phyloP scores from a whole-genome alignment of 192 early-diverging fungal species.

The Cetraspora pellucida region DNA sequence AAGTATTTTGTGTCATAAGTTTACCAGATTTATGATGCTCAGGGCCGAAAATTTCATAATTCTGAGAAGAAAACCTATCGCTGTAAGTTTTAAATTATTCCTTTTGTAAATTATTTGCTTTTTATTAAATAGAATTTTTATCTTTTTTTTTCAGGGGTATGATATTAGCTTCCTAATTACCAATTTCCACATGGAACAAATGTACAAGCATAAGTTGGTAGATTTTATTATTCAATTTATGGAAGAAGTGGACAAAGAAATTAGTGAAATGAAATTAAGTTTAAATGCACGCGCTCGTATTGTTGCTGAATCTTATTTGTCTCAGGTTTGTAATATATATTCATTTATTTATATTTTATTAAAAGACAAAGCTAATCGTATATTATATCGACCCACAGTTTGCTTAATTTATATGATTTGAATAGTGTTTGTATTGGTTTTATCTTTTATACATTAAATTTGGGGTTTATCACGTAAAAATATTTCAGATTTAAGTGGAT shows the following conservation, averaged over 20 bases:
- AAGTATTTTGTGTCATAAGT: conserved; percentile 90
- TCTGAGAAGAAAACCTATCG: conserved; percentile 85
- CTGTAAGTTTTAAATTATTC: conserved; percentile 49
- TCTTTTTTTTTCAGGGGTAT: conserved; percentile 70
- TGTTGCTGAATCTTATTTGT: conserved; percentile 78
- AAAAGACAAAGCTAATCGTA: background rate
- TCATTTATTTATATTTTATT: conserved; percentile 14
- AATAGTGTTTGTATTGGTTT: too few species aligned
- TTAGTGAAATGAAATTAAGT: conserved; percentile 97
- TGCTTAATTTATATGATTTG: too few species aligned
- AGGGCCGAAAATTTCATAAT: conserved; percentile 96
- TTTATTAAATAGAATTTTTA: conserved; percentile 15
- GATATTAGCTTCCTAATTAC: conserved; percentile 97
- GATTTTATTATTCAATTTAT: conserved; percentile 99
- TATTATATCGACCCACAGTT: too few species aligned
- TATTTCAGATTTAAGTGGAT: too few species aligned
- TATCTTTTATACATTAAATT: too few species aligned
- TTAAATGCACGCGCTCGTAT: conserved; percentile 82
- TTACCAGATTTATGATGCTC: conserved; percentile 97
- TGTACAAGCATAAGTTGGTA: conserved; percentile 99
- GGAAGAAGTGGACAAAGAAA: conserved; percentile 99
- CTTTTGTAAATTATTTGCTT: background rate
- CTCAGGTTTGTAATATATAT: conserved; percentile 46
- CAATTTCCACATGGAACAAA: conserved; percentile 96
- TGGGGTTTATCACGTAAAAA: too few species aligned